These are phyloP conservation scores for Pulveroboletus sp. DNA, from an alignment of 1,284 basidiomycete species.

Conservation along the genomic window DNA sequence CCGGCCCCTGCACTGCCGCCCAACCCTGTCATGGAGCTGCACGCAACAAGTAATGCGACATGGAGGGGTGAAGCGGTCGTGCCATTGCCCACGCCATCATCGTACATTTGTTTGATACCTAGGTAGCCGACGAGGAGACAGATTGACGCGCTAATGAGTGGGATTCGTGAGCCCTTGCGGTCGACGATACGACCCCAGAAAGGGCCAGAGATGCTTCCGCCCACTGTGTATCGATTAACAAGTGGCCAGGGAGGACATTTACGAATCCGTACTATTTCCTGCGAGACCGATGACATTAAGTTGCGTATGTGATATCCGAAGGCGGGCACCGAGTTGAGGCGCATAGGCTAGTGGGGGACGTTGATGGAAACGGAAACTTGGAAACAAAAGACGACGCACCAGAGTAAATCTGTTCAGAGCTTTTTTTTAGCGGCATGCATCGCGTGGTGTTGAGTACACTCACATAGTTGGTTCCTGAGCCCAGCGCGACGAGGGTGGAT, in stretches of 20 bases:
- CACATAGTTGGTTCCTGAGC: constrained; percentile 76
- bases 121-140: constrained; percentile 64
- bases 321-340: constrained; percentile 71
- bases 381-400: constrained; percentile 20
- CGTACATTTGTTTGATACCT: constrained; percentile 65
- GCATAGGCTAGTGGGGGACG: constrained; percentile 60
- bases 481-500: constrained; percentile 56
- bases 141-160: constrained; percentile 49
- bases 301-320: constrained; percentile 74
- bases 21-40: constrained; percentile 58
- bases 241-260: constrained; percentile 2
- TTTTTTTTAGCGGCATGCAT: constrained; percentile 4
- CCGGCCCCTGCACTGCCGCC: constrained; percentile 62
- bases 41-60: constrained; percentile 48
- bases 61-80: constrained; percentile 25
- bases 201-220: constrained; percentile 61
- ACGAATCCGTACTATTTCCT: constrained; percentile 54
- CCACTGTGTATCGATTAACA: constrained; percentile 44
- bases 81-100: constrained; percentile 42
- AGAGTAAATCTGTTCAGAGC: constrained; percentile 29
- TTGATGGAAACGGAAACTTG: neutral
- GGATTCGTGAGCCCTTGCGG: constrained; percentile 56
- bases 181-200: constrained; percentile 73
- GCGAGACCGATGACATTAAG: constrained; percentile 73
- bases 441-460: constrained; percentile 23